These are phyloP conservation scores for Boletus rubroflammeus DNA, from an alignment of 768 basidiomycete genomes.

Conservation along the genomic window DNA sequence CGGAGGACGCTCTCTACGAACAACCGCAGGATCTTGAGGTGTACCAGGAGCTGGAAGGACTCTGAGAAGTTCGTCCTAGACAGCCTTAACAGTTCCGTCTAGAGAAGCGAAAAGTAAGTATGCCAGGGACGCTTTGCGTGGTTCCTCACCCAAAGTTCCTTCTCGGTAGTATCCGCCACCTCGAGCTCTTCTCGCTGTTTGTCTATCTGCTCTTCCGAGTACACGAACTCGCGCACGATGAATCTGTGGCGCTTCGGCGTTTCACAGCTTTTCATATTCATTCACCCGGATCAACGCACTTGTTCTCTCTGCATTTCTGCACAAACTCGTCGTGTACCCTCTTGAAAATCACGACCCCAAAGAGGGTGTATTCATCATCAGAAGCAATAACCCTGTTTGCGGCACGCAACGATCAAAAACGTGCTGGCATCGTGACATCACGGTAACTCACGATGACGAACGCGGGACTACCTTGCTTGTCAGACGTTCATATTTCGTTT, in stretches of 20 bases:
- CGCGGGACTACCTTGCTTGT: slow-evolving; percentile 90
- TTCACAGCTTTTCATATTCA: neutral
- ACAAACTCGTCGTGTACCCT: slow-evolving; percentile 88
- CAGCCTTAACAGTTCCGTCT: slow-evolving; percentile 90
- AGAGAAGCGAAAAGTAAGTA: slow-evolving; percentile 4
- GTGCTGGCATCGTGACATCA: slow-evolving; percentile 11
- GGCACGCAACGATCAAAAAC: slow-evolving; percentile 18
- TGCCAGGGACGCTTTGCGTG: too few species aligned
- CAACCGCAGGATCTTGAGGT: slow-evolving; percentile 85
- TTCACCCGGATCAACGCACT: slow-evolving; percentile 46
- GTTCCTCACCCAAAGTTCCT: slow-evolving; percentile 89
- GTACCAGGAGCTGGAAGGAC: slow-evolving; percentile 89
- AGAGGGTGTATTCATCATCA: slow-evolving; percentile 88
- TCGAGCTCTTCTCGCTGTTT: slow-evolving; percentile 82
- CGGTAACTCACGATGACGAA: slow-evolving; percentile 66
- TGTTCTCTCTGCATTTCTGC: slow-evolving; percentile 93
- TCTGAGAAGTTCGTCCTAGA: slow-evolving; percentile 97
- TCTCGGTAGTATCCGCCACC: slow-evolving; percentile 80
- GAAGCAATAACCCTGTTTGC: slow-evolving; percentile 60
- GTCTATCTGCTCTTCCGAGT: slow-evolving; percentile 73
- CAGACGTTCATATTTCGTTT: slow-evolving; percentile 81
- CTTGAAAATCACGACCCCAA: slow-evolving; percentile 83
- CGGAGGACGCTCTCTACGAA: slow-evolving; percentile 95
- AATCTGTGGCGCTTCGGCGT: slow-evolving; percentile 51
- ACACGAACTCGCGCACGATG: slow-evolving; percentile 91